A percentile compares a stretch with the other conserved stretches of the same genome.
phyloP scores from a whole-genome alignment of 257 asterid species.

The Solanum pinnatisectum region DNA sequence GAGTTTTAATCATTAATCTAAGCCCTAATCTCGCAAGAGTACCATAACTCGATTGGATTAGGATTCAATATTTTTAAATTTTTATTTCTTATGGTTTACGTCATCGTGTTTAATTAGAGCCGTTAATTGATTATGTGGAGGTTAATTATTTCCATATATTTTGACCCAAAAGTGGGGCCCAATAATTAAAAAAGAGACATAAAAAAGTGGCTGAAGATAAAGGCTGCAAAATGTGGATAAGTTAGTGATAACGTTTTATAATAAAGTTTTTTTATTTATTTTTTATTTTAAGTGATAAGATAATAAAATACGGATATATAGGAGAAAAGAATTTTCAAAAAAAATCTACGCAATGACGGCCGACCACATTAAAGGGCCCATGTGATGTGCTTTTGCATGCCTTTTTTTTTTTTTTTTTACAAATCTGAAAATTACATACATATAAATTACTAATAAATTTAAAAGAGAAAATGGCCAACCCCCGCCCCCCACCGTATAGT shows the following conservation, averaged over 20 bases:
- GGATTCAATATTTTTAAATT: not conserved
- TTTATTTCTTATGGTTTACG: not conserved
- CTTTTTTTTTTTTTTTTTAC: not conserved
- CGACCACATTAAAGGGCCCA: not conserved
- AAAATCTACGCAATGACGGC: not conserved
- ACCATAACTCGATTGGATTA: not conserved
- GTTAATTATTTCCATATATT: not conserved
- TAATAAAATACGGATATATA: not conserved
- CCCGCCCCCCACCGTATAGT: no score
- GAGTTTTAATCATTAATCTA: not conserved
- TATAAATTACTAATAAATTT: not conserved
- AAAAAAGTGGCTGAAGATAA: not conserved
- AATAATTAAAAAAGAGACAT: not conserved
- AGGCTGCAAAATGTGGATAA: constrained; percentile 18
- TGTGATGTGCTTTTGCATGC: not conserved
- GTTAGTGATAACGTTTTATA: constrained; percentile 13
- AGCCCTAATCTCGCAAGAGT: not conserved
- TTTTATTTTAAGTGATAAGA: not conserved
- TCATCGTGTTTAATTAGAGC: not conserved
- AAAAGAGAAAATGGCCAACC: not conserved
- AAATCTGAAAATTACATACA: not conserved
- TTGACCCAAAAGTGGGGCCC: constrained; percentile 10
- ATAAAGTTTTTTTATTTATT: not conserved
- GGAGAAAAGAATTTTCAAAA: not conserved
- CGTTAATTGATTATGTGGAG: constrained; percentile 6